Evolutionary conservation across 192 early-diverging fungal species (phyloP).

Genomic region (Piromyces finnis): DNA sequence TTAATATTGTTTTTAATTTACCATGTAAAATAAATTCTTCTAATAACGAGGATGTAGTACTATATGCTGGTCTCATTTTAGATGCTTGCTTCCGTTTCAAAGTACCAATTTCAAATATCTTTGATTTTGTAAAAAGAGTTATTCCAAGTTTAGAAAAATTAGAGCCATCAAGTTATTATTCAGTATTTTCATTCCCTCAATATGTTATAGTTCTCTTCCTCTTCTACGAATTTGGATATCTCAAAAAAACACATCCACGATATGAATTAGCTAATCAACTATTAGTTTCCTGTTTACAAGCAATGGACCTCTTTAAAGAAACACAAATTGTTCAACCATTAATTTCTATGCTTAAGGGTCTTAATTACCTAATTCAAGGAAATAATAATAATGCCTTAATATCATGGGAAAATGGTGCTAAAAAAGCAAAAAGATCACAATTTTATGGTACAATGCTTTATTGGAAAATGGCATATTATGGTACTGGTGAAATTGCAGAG

Average conservation of each 20-base stretch:
- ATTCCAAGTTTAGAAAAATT: not conserved
- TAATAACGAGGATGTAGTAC: not conserved
- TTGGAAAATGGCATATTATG: not conserved
- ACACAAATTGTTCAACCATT: not conserved
- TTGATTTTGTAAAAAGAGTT: not conserved
- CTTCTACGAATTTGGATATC: not conserved
- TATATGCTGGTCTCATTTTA: not conserved
- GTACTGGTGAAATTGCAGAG: not conserved
- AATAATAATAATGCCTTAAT: not conserved
- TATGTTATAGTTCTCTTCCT: not conserved
- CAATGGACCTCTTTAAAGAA: not conserved
- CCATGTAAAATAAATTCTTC: not conserved
- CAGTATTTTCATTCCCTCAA: not conserved
- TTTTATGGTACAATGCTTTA: not conserved
- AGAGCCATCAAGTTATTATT: not conserved
- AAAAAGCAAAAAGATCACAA: not conserved
- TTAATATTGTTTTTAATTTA: not conserved
- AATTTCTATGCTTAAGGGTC: not conserved
- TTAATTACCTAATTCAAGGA: not conserved
- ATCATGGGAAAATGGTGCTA: not conserved
- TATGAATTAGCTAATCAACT: not conserved
- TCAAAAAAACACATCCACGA: not conserved
- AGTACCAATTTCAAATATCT: not conserved
- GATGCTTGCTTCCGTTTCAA: not conserved
- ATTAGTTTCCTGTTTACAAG: not conserved